Evolutionary conservation across 768 basidiomycete species (phyloP).

Genomic region (Pulveroboletus ravenelii): DNA sequence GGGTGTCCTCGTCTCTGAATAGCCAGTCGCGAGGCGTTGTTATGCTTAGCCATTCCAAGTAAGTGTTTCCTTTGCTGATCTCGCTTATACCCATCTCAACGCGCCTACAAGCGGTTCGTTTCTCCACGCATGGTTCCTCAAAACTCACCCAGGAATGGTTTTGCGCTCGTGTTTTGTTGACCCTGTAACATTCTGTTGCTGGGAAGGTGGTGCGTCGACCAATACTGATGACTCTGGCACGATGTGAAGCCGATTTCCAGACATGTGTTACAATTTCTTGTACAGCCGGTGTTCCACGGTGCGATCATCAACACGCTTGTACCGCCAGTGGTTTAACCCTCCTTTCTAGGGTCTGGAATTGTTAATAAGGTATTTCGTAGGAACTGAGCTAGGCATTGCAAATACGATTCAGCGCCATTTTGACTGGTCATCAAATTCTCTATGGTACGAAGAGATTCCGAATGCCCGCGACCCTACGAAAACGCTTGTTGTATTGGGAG

Average conservation of each 20-base stretch:
- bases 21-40: slow-evolving; percentile 51
- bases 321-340: slow-evolving; percentile 4
- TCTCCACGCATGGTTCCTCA: slow-evolving; percentile 85
- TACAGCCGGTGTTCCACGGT: slow-evolving; percentile 67
- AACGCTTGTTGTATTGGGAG: slow-evolving; percentile 76
- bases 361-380: slow-evolving; percentile 83
- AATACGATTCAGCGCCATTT: slow-evolving; percentile 81
- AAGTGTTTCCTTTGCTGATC: slow-evolving; percentile 18
- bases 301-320: slow-evolving; percentile 13
- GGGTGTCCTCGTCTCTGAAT: slow-evolving; percentile 38
- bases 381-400: slow-evolving; percentile 81
- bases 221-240: not conserved
- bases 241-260: slow-evolving; percentile 32
- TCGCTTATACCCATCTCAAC: slow-evolving; percentile 2
- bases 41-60: slow-evolving; percentile 88
- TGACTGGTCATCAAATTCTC: slow-evolving; percentile 81
- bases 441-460: slow-evolving; percentile 90
- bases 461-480: slow-evolving; percentile 63
- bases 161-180: slow-evolving; percentile 85
- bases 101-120: slow-evolving; percentile 60
- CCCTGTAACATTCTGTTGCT: slow-evolving; percentile 84
- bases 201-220: slow-evolving; percentile 76
- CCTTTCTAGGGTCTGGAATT: slow-evolving; percentile 63
- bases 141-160: slow-evolving; percentile 64
- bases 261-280: slow-evolving; percentile 89